Base-by-base conservation (phyloP, 202 grass and related monocot genomes). In the Panicum hallii region DNA sequence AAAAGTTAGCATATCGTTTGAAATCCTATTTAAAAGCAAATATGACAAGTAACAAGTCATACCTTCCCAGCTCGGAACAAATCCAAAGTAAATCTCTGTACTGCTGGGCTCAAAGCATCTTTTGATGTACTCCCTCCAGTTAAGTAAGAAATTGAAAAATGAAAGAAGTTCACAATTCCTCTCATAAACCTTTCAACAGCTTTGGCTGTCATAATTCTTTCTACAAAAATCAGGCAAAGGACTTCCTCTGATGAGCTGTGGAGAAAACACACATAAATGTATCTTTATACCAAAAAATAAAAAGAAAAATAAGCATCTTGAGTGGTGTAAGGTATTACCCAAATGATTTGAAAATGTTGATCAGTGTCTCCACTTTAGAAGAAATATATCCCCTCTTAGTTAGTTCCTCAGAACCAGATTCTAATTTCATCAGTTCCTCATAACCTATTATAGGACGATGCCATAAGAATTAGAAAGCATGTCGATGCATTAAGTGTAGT, bases 171-270 rank as follows among this genome's bases (percentile, higher is more conserved):
- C 87, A 75, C 48, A 74, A 95, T 95, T 76, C 85, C 92, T 85
- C 85, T 92, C 73, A 95, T 98, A 75, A 98, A 90, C 55, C 84
- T 85, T 78, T 95, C 88, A 41, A 95, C 73, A 47, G 89, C 93
- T 90, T 90, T 98, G 74, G 93, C 95, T 71, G 87, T 98, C 75
- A 95, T 93, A 93, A 93, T 95, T 89, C 95, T 93, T 54, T 98
- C 95, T 53, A 98, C 90, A 86, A 98, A 98, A 78, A 98, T 95
- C 71, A 98, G 86, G 87, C 93, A 95, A 80, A 92, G 85, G 36
- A 93, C 81, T 89, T 93, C 82, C 45, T 74, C 93, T 63, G 95
- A 86, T 69, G 90, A 70, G 43, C 95, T 98, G 83, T 86, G 58
- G 70, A 89, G 26, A 81, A 79, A 74, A 83, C 34, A 87, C 8